A percentile compares a stretch with the other conserved stretches of the same genome.
Conservation (phyloP, 805 yeast species). For the Suhomyces tanzawaensis region DNA sequence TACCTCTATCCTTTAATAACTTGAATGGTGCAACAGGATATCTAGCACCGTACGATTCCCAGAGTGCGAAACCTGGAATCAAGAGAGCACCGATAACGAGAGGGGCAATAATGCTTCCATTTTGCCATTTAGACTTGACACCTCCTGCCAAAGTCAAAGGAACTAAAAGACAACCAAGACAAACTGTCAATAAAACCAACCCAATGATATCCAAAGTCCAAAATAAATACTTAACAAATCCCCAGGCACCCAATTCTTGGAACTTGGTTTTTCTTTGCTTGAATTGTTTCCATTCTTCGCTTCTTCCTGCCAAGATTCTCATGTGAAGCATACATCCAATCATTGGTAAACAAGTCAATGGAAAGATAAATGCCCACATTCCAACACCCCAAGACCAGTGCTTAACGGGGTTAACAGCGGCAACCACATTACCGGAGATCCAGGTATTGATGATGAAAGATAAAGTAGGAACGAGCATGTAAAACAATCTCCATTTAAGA, state of each 20-base stretch:
- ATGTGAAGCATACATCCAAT: slow-evolving; percentile 15
- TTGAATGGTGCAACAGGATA: slow-evolving; percentile 15
- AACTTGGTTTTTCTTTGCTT: slow-evolving; percentile 9
- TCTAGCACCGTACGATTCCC: slow-evolving; percentile 15
- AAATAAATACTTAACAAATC: slow-evolving; percentile 13
- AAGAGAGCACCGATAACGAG: slow-evolving; percentile 11
- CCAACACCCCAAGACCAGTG: slow-evolving; percentile 20
- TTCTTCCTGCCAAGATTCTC: slow-evolving; percentile 16
- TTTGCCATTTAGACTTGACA: slow-evolving; percentile 15
- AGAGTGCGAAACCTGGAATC: slow-evolving; percentile 14
- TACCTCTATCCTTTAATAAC: slow-evolving; percentile 17
- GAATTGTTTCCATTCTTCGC: slow-evolving; percentile 16
- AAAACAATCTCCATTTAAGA: slow-evolving; percentile 18
- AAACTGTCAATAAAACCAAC: slow-evolving; percentile 29
- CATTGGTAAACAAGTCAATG: slow-evolving; percentile 18
- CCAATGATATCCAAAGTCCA: slow-evolving; percentile 39
- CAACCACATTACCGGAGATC: slow-evolving; percentile 19
- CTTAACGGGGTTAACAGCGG: slow-evolving; percentile 8
- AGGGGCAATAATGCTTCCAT: slow-evolving; percentile 11
- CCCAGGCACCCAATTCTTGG: slow-evolving; percentile 23
- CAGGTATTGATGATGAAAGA: slow-evolving; percentile 21
- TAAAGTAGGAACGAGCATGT: slow-evolving; percentile 14
- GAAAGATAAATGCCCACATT: slow-evolving; percentile 23
- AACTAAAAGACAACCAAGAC: slow-evolving; percentile 32
- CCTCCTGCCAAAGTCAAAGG: slow-evolving; percentile 36